Evolutionary conservation across 108 stramenopile genomes (phyloP).

Genomic region (Pseudonitzschia multiseries): DNA sequence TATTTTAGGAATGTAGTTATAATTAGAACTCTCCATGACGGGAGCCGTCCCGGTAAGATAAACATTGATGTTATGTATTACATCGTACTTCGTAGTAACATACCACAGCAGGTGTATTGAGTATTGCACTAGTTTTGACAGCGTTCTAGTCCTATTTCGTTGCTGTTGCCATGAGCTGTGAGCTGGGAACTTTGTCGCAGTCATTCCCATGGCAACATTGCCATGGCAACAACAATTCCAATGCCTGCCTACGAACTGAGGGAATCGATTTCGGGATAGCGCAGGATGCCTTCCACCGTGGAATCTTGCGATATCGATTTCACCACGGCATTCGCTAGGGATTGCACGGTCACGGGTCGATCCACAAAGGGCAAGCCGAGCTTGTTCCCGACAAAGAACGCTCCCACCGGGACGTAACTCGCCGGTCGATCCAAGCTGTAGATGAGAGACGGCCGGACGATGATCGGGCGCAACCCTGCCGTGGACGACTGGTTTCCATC

Average conservation of each 20-base stretch:
- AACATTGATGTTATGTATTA: no score
- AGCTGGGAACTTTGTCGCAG: no score
- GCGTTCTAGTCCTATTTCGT: no score
- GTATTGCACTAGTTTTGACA: no score
- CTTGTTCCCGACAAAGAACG: constrained; percentile 68
- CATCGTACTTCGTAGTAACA: no score
- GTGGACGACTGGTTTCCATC: neutral
- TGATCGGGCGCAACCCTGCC: constrained; percentile 50
- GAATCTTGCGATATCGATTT: constrained; percentile 22
- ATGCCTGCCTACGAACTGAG: neutral
- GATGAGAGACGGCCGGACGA: constrained; percentile 75
- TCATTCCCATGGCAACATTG: no score
- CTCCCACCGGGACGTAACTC: constrained; percentile 43
- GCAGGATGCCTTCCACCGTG: constrained; percentile 32
- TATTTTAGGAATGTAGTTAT: neutral
- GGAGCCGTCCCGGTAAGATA: no score
- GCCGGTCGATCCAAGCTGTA: constrained; percentile 76
- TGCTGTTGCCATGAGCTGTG: no score
- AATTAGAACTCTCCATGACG: neutral
- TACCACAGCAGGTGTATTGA: no score
- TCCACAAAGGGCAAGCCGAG: constrained; percentile 86
- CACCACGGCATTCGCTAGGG: constrained; percentile 80
- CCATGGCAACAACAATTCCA: no score
- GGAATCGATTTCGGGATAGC: constrained; percentile 27
- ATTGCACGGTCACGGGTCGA: constrained; percentile 74